These are phyloP conservation scores for Scheffersomyces ergatensis DNA, from an alignment of 805 yeast species.

Conservation along the genomic window DNA sequence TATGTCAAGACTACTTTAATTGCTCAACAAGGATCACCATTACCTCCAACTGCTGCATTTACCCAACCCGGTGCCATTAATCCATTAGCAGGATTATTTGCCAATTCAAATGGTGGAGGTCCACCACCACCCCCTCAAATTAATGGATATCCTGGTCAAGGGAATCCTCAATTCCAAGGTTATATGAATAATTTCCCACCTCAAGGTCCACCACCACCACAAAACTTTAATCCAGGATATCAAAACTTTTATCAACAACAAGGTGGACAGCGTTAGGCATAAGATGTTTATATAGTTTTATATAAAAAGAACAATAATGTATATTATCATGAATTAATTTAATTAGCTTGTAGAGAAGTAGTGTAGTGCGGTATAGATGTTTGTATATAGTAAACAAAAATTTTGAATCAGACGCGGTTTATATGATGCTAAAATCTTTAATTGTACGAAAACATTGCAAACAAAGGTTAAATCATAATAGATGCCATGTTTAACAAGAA, in stretches of 20 bases:
- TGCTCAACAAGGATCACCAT: constrained; percentile 13
- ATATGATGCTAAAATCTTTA: too few relatives aligned
- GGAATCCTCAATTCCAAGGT: constrained; percentile 6
- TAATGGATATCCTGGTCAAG: constrained; percentile 4
- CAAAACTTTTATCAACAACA: constrained; percentile 28
- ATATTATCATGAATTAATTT: too few relatives aligned
- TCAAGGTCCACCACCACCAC: constrained; percentile 11
- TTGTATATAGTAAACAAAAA: too few relatives aligned
- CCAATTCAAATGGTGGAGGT: constrained; percentile 15
- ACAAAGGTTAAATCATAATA: too few relatives aligned
- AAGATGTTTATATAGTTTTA: too few relatives aligned
- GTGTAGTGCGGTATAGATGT: too few relatives aligned
- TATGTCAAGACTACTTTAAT: constrained; percentile 33
- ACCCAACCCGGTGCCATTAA: constrained; percentile 39
- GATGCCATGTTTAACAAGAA: too few relatives aligned
- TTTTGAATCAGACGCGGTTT: too few relatives aligned
- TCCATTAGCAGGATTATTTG: constrained; percentile 50
- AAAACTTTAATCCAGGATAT: constrained; percentile 26
- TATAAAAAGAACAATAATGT: too few relatives aligned
- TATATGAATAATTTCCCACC: constrained; percentile 1
- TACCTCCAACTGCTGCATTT: constrained; percentile 20
- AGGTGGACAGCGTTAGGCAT: too few relatives aligned
- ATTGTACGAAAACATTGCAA: too few relatives aligned
- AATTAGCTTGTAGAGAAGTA: too few relatives aligned
- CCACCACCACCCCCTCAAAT: constrained; percentile 12